Evolutionary conservation across 441 rosid genomes (phyloP).

Genomic region (Populus hybrid): DNA sequence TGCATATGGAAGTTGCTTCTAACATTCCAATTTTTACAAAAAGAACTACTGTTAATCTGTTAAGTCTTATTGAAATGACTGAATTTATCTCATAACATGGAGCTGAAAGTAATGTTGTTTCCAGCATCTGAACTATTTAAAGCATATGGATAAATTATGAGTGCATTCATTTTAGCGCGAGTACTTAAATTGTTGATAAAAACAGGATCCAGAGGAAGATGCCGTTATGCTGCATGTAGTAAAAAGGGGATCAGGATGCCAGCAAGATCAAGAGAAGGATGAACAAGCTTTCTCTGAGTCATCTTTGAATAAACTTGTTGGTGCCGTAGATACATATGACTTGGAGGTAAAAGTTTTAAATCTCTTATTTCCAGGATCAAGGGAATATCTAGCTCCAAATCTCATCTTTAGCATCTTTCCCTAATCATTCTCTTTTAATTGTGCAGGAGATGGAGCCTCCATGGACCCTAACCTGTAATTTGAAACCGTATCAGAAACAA

Average conservation of each 20-base stretch:
- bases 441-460: slow-evolving; percentile 76
- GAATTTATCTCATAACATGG: neutral
- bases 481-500: slow-evolving; percentile 1
- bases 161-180: neutral
- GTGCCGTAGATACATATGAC: slow-evolving; percentile 52
- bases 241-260: slow-evolving; percentile 37
- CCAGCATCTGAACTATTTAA: neutral
- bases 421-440: slow-evolving; percentile 2
- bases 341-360: slow-evolving; percentile 37
- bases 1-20: too few species aligned
- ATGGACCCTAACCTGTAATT: slow-evolving; percentile 31
- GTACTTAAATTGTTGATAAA: neutral
- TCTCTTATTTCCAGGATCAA: neutral
- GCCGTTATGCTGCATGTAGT: slow-evolving; percentile 32
- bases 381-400: neutral
- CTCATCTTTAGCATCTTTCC: neutral
- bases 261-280: slow-evolving; percentile 40
- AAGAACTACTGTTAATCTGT: too few species aligned
- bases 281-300: slow-evolving; percentile 54
- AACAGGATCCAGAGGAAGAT: slow-evolving; percentile 38
- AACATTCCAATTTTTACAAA: too few species aligned
- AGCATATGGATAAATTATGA: neutral
- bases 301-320: slow-evolving; percentile 55
- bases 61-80: neutral
- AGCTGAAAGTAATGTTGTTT: neutral